Base-by-base conservation (phyloP, 768 basidiomycete genomes). In the Rhodotorula diobovata region DNA sequence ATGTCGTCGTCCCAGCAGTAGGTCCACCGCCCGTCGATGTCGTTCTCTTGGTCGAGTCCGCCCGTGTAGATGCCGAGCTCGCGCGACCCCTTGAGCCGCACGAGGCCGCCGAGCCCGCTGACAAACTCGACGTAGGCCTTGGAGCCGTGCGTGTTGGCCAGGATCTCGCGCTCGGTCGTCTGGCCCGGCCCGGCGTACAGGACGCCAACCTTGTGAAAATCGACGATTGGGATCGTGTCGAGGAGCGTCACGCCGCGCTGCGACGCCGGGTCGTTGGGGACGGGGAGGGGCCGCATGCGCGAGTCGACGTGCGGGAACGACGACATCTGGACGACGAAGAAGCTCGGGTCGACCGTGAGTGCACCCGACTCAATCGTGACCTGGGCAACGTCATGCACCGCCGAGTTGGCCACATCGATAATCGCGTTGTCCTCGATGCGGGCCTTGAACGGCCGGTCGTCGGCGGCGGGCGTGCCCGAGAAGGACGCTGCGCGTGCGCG, bases 1-100 rank as follows among this genome's bases (percentile, higher is more conserved):
- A 97, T 93, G 77, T 97, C 93, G 80, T 98, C 93, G 91, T 94
- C 96, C 94, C 95, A 99, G 0, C 94, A 93, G 79, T 98, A 98
- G 0, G 95, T 91, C 78, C 94, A 96, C 80, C 93, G 90, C 23
- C 96, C 96, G 77, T 99, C 93, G 77, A 90, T 87, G 71, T 93
- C 90, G 56, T 76, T 76, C 45, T 80, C 77, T 15, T 91, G 87
- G 78, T 93, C 89, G 35, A 98, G 84, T 8, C 93, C 91, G 15
- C 94, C 96, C 5, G 90, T 90, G 79, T 94, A 96, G 28, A 98
- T 87, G 53, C 71, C 68, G 45, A 56, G 45, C 78, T 95, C 93
- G 18, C 89, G 84, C 80, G 95, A 93, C 18, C 91, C 92, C 28
- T 91, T 87, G 30, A 97, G 83, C 74, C 90, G 87, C 79, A 97